These are phyloP conservation scores for Hypomyces rosellus DNA, from an alignment of 2,329 filamentous ascomycete genomes.

Conservation along the genomic window DNA sequence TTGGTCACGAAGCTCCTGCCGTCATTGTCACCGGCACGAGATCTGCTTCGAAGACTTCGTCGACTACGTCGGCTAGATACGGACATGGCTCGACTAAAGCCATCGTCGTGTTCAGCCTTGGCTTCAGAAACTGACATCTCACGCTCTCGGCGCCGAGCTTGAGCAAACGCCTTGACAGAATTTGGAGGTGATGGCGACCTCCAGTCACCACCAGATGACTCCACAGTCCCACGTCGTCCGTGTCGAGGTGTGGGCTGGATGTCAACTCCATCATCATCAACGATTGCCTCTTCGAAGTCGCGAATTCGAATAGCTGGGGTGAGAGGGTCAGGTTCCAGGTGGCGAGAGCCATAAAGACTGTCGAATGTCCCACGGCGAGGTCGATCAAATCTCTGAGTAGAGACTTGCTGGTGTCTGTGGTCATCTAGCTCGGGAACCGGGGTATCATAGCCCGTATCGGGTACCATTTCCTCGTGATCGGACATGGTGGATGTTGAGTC, in stretches of 20 bases:
- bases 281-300: conserved; percentile 81
- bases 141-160: conserved; percentile 78
- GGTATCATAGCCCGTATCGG: conserved; percentile 62
- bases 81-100: conserved; percentile 65
- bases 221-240: conserved; percentile 51
- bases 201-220: conserved; percentile 47
- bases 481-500: conserved; percentile 50
- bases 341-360: conserved; percentile 54
- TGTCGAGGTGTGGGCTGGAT: conserved; percentile 38
- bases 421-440: conserved; percentile 81
- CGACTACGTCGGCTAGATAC: conserved; percentile 48
- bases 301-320: conserved; percentile 48
- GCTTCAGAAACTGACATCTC: conserved; percentile 53
- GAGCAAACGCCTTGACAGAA: conserved; percentile 94
- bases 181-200: conserved; percentile 84
- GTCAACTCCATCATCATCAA: conserved; percentile 62
- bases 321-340: conserved; percentile 34
- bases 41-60: conserved; percentile 50
- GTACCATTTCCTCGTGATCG: conserved; percentile 53
- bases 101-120: conserved; percentile 34
- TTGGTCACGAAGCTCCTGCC: conserved; percentile 55
- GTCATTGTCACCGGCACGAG: conserved; percentile 57
- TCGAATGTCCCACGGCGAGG: conserved; percentile 68
- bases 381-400: conserved; percentile 54
- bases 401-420: conserved; percentile 64